These are phyloP conservation scores for Isabelozyma pseudorhagii DNA, from an alignment of 805 yeast species.

Conservation along the genomic window DNA sequence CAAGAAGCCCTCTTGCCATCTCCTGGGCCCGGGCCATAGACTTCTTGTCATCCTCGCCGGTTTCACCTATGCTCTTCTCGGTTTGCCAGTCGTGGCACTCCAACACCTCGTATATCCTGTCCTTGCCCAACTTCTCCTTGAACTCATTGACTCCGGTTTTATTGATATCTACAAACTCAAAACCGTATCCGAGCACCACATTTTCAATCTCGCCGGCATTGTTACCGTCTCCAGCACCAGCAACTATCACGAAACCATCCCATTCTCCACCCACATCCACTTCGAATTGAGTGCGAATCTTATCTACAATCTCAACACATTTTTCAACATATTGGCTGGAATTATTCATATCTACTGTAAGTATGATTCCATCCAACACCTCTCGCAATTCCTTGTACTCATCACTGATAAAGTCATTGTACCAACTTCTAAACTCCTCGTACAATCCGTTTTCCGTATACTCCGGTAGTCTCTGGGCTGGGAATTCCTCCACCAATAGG, in stretches of 20 bases:
- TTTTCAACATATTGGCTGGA: slow-evolving; percentile 13
- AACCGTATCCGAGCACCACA: slow-evolving; percentile 30
- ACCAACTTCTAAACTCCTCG: slow-evolving; percentile 33
- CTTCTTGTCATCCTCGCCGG: slow-evolving; percentile 15
- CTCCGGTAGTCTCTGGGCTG: slow-evolving; percentile 3
- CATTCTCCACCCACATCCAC: slow-evolving; percentile 6
- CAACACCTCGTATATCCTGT: slow-evolving; percentile 43
- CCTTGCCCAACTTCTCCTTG: slow-evolving; percentile 40
- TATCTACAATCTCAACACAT: slow-evolving; percentile 12
- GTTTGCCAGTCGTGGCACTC: slow-evolving; percentile 48
- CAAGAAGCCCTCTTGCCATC: slow-evolving; percentile 27
- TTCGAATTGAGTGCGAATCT: slow-evolving; percentile 9
- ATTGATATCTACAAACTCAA: slow-evolving; percentile 39
- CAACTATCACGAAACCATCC: slow-evolving; percentile 25
- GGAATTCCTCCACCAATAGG: slow-evolving; percentile 37
- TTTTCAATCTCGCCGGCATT: slow-evolving; percentile 36
- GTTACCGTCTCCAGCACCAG: slow-evolving; percentile 15
- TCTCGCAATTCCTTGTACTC: slow-evolving; percentile 45
- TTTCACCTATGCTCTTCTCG: background rate
- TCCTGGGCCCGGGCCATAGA: slow-evolving; percentile 11
- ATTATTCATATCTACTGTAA: slow-evolving; percentile 31
- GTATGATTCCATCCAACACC: slow-evolving; percentile 43
- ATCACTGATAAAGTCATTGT: slow-evolving; percentile 29
- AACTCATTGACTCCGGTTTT: slow-evolving; percentile 38
- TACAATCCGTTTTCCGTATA: no score